phyloP scores from a whole-genome alignment of 129 eudicot species.

The Lactuca sativa region DNA sequence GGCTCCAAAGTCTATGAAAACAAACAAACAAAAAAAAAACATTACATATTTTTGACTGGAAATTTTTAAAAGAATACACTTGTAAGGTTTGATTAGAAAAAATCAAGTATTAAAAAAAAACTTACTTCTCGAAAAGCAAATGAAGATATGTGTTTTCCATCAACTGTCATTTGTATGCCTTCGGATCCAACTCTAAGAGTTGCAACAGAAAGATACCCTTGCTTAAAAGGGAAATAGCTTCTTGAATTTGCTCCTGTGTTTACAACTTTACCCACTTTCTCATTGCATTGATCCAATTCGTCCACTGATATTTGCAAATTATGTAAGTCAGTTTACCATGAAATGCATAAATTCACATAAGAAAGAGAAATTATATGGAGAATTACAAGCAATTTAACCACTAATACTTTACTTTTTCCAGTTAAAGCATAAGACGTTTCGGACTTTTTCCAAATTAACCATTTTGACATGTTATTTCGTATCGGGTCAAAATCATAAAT shows the following conservation, averaged over 20 bases:
- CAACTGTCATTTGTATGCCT: slow-evolving; percentile 98
- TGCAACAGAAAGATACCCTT: slow-evolving; percentile 89
- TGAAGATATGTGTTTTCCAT: slow-evolving; percentile 92
- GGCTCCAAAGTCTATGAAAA: slow-evolving; percentile 80
- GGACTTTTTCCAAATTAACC: neutral
- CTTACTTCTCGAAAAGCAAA: slow-evolving; percentile 90
- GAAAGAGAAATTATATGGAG: neutral
- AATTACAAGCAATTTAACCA: neutral
- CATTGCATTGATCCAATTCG: slow-evolving; percentile 77
- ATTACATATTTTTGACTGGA: neutral
- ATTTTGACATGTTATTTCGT: neutral
- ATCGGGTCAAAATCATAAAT: no score
- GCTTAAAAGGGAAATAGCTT: slow-evolving; percentile 81
- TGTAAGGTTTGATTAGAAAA: no score
- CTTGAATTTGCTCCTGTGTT: slow-evolving; percentile 54
- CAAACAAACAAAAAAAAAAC: neutral
- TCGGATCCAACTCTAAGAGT: slow-evolving; percentile 94
- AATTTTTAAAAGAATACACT: no score
- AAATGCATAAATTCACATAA: neutral
- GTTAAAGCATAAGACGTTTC: no score
- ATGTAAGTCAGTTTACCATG: neutral
- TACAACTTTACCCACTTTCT: slow-evolving; percentile 68
- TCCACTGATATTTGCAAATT: slow-evolving; percentile 57
- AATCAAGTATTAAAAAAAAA: neutral
- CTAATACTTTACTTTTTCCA: neutral